phyloP scores from a whole-genome alignment of 2,329 filamentous ascomycete genomes.

The Monilinia laxa region DNA sequence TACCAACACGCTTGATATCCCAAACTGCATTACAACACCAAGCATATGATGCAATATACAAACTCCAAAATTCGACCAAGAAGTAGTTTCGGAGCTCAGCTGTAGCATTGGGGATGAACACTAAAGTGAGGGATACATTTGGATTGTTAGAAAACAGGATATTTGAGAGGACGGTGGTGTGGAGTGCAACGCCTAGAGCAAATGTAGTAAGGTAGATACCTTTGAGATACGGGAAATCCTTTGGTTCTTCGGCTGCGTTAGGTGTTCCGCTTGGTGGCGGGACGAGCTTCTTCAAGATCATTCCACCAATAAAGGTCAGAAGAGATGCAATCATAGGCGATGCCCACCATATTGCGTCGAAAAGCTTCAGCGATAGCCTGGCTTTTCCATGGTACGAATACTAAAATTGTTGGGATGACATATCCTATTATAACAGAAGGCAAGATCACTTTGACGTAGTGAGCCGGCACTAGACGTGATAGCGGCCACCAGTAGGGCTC shows the following conservation, averaged over 20 bases:
- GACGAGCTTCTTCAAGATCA: neutral
- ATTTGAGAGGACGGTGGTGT: neutral
- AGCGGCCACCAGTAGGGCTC: slow-evolving; percentile 19
- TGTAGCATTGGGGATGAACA: neutral
- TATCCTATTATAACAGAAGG: slow-evolving; percentile 3
- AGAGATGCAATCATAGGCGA: slow-evolving; percentile 1
- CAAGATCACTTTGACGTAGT: slow-evolving; percentile 11
- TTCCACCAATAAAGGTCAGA: slow-evolving; percentile 1
- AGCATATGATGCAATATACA: slow-evolving; percentile 8
- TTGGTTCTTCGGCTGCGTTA: neutral
- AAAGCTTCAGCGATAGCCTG: neutral
- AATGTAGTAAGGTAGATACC: slow-evolving; percentile 6
- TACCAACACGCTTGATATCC: slow-evolving; percentile 3
- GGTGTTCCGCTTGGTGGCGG: neutral
- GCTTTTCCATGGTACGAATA: neutral
- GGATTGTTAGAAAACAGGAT: neutral
- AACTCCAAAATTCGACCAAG: neutral
- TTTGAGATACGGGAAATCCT: slow-evolving; percentile 5
- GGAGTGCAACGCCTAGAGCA: neutral
- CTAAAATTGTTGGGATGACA: neutral
- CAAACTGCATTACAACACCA: slow-evolving; percentile 10
- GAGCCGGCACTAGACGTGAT: slow-evolving; percentile 10
- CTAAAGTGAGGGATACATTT: neutral
- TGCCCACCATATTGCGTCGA: neutral
- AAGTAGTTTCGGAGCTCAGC: neutral